Percentiles rank a stretch among this genome's conserved stretches.
Evolutionary conservation across 805 yeast genomes (phyloP).

Genomic region (Metschnikowia lachancei): DNA sequence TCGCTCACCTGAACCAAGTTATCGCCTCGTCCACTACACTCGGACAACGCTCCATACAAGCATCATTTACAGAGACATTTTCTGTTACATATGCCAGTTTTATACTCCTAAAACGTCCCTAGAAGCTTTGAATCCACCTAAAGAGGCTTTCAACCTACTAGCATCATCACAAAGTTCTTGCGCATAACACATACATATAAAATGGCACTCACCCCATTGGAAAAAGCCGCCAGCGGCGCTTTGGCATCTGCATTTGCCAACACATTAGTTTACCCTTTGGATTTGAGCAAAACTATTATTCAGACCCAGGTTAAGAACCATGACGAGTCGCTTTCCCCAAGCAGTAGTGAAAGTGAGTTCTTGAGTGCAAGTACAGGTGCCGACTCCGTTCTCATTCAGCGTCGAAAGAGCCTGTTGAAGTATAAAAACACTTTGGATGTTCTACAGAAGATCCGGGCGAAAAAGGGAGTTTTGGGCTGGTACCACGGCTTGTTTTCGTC

Average conservation of each 20-base stretch:
- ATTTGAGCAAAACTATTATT: constrained; percentile 69
- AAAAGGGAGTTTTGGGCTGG: constrained; percentile 64
- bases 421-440: constrained; percentile 66
- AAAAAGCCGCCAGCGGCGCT: constrained; percentile 80
- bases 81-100: too few species aligned
- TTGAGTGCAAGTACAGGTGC: constrained; percentile 14
- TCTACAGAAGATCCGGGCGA: constrained; percentile 51
- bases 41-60: too few species aligned
- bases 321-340: constrained; percentile 1
- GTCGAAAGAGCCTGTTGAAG: constrained; percentile 27
- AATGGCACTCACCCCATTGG: constrained; percentile 54
- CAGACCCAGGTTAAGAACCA: constrained; percentile 60
- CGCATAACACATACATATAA: background rate
- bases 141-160: background rate
- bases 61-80: too few species aligned
- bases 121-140: too few species aligned
- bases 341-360: constrained; percentile 12
- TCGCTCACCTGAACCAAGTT: too few species aligned
- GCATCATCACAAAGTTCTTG: background rate
- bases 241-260: constrained; percentile 79
- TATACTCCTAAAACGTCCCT: too few species aligned
- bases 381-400: constrained; percentile 21
- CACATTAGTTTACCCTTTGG: constrained; percentile 76
- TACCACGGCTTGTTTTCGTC: constrained; percentile 72
- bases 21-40: too few species aligned